Evolutionary conservation across 495 filamentous ascomycete genomes (phyloP), one percentile per base, ranked within the genome.

Genomic region (Mytilinidion resinicola): DNA sequence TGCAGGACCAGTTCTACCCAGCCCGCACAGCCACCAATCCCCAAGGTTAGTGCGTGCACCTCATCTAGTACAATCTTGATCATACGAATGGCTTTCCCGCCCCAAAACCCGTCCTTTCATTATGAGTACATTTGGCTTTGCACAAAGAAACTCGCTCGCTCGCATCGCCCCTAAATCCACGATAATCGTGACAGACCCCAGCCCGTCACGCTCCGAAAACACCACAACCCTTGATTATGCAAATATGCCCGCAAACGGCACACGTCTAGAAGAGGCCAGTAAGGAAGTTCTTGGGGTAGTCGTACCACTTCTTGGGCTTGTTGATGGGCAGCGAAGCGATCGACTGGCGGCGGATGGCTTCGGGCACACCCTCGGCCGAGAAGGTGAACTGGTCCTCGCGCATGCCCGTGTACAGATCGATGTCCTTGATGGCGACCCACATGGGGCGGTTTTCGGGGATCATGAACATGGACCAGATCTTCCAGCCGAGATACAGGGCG

Each of bases 381-480:
- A 60, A n/a, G 10, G n/a, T 43, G 20, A 50, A 41, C 30, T 62
- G 59, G 36, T 47, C 51, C 37, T 65, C 58, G 12, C 67, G 58
- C 60, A 68, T 66, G 15, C 65, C 65, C 20, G 56, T 64, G 36
- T 56, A 47, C 15, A 70, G 21, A 37, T 70, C 67, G 19, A 70
- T 70, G 33, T 68, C 62, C 44, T 62, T 51, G 57, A 47, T 51
- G 12, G 33, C 19, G 30, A 66, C 50, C 15, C n/a, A 70, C 0
- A 55, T 20, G 2, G 43, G 61, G 11, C 64, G 59, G 17, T 61
- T 49, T 8, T 50, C 34, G 9, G 58, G 50, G 15, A 36, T 15
- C 25, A 19, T 49, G 50, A 55, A 44, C 39, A 38, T 41, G 38
- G 56, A 57, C 43, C 62, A 64, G 12, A 66, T 47, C 39, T 68